Percentiles rank a stretch among this genome's conserved stretches.
Evolutionary conservation across 805 yeast species (phyloP).

Genomic region (Starmerella geochares): DNA sequence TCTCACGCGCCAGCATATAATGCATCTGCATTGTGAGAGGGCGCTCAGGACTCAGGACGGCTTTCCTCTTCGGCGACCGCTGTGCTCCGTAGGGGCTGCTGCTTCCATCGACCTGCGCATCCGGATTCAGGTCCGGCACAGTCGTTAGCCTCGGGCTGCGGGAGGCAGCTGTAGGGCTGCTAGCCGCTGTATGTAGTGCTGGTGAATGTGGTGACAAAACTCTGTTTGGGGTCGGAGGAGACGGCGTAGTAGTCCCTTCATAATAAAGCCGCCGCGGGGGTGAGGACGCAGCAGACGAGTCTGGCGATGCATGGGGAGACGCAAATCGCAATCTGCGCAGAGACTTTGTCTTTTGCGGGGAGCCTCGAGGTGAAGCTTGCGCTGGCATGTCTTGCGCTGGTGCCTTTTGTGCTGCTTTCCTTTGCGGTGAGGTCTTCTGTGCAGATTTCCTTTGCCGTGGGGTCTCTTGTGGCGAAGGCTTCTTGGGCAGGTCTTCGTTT

Average conservation of each 20-base stretch:
- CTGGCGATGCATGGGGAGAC: background rate
- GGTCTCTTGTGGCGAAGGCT: no score
- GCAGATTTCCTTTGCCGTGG: no score
- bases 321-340: background rate
- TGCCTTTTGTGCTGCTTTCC: no score
- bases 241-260: no score
- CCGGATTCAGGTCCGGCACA: background rate
- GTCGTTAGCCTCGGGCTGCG: background rate
- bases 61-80: background rate
- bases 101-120: background rate
- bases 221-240: no score
- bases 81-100: constrained; percentile 4
- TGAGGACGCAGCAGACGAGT: background rate
- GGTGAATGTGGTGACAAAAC: no score
- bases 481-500: no score
- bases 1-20: background rate
- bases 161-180: no score
- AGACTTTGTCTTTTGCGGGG: background rate
- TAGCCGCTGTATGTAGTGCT: no score
- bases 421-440: no score
- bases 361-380: no score
- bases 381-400: no score
- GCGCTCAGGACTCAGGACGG: constrained; percentile 1
- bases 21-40: constrained; percentile 5
- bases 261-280: background rate